phyloP scores from a whole-genome alignment of 805 yeast genomes.

The Metschnikowia continentalis region DNA sequence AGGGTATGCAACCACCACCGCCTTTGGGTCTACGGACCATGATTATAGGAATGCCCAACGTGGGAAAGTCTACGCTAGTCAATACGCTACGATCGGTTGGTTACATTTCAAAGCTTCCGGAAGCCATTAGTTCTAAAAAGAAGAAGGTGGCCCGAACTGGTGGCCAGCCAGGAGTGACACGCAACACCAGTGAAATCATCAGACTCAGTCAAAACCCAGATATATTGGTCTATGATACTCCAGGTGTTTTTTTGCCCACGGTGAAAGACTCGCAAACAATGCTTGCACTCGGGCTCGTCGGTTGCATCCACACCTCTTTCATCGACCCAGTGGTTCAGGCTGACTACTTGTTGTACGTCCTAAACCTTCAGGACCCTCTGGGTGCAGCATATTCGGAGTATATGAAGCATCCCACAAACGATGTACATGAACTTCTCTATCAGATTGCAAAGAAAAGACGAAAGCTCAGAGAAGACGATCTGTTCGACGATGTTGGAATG shows the following conservation, averaged over 20 bases:
- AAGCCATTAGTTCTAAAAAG: slow-evolving; percentile 30
- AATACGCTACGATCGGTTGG: slow-evolving; percentile 60
- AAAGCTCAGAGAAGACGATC: slow-evolving; percentile 29
- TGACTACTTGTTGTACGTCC: slow-evolving; percentile 70
- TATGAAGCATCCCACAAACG: slow-evolving; percentile 64
- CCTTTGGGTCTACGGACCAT: slow-evolving; percentile 77
- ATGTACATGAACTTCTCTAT: slow-evolving; percentile 52
- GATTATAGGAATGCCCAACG: slow-evolving; percentile 94
- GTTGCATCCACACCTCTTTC: slow-evolving; percentile 64
- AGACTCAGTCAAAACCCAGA: slow-evolving; percentile 57
- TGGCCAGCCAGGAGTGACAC: slow-evolving; percentile 85
- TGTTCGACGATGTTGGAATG: slow-evolving; percentile 52
- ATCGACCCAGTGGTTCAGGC: slow-evolving; percentile 84
- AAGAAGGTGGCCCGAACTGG: slow-evolving; percentile 81
- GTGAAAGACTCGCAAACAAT: slow-evolving; percentile 62
- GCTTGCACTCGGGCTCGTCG: slow-evolving; percentile 69
- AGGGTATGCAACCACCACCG: slow-evolving; percentile 58
- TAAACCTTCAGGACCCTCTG: slow-evolving; percentile 58
- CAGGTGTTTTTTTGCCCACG: slow-evolving; percentile 85
- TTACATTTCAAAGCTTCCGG: slow-evolving; percentile 19
- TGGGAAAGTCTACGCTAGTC: slow-evolving; percentile 89
- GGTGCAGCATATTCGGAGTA: slow-evolving; percentile 45
- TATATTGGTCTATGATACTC: slow-evolving; percentile 78
- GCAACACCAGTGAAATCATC: slow-evolving; percentile 72
- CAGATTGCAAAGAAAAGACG: slow-evolving; percentile 42